A percentile compares a stretch with the other conserved stretches of the same genome.
phyloP scores from a whole-genome alignment of 1,284 basidiomycete species.

The Cutaneotrichosporon cavernicola region DNA sequence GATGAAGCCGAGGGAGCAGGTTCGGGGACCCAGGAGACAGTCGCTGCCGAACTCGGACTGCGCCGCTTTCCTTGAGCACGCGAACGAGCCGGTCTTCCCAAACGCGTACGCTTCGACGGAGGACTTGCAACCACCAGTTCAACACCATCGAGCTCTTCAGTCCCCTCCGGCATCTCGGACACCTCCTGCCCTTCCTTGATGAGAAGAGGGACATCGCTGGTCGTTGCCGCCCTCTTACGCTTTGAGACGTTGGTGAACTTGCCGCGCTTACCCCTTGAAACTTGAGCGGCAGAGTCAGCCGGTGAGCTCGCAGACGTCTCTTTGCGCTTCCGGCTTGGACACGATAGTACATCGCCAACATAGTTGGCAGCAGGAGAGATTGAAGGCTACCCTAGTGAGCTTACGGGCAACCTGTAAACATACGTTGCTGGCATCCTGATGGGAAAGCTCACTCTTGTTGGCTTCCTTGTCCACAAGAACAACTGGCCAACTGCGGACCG shows the following conservation, averaged over 20 bases:
- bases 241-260: neutral
- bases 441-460: neutral
- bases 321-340: neutral
- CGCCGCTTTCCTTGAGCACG: neutral
- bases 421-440: neutral
- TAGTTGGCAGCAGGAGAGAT: neutral
- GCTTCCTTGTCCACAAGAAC: neutral
- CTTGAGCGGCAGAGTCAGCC: too few species aligned
- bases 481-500: neutral
- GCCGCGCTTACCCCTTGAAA: neutral
- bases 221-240: neutral
- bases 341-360: neutral
- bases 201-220: neutral
- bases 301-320: neutral
- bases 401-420: neutral
- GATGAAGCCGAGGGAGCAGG: neutral
- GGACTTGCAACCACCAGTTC: neutral
- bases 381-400: neutral
- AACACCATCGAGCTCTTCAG: neutral
- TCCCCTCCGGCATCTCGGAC: neutral
- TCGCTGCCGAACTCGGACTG: too few species aligned
- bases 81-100: neutral
- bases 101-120: neutral
- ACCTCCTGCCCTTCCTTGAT: neutral
- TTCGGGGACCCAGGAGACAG: neutral